Conservation (phyloP, 2,329 filamentous ascomycete genomes). For the Hymenoscyphus albidus region DNA sequence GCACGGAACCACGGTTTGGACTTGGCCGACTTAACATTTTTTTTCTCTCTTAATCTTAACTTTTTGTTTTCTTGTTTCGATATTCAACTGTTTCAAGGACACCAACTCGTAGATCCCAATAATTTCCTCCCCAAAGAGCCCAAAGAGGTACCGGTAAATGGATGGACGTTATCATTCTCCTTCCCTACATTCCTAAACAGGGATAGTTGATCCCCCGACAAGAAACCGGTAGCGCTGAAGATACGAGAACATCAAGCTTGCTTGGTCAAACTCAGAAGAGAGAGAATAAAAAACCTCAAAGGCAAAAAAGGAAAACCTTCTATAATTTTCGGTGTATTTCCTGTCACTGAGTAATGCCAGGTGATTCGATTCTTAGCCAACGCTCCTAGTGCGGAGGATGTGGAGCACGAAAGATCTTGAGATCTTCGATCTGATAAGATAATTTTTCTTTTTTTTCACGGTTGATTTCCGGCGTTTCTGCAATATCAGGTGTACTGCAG, state of each 20-base stretch:
- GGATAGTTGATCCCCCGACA: no score
- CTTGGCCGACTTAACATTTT: neutral
- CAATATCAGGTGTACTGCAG: neutral
- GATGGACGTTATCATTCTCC: no score
- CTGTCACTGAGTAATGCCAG: neutral
- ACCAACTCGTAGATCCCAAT: no score
- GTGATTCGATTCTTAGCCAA: neutral
- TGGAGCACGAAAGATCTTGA: neutral
- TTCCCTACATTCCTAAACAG: no score
- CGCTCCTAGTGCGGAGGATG: neutral
- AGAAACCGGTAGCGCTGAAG: no score
- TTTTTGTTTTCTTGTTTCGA: neutral
- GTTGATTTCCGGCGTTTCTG: neutral
- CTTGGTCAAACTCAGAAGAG: no score
- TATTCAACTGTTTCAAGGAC: neutral
- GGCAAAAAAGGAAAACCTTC: neutral
- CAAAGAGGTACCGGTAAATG: no score
- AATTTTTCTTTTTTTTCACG: neutral
- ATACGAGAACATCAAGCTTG: no score
- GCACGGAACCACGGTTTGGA: neutral
- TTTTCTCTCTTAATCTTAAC: neutral
- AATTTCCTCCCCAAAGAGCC: no score
- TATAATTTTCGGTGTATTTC: neutral
- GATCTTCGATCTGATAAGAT: slow-evolving; percentile 1
- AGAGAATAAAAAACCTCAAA: neutral